Base-by-base conservation (phyloP, 169 alveolate genomes). In the Cryptosporidium andersoni region DNA sequence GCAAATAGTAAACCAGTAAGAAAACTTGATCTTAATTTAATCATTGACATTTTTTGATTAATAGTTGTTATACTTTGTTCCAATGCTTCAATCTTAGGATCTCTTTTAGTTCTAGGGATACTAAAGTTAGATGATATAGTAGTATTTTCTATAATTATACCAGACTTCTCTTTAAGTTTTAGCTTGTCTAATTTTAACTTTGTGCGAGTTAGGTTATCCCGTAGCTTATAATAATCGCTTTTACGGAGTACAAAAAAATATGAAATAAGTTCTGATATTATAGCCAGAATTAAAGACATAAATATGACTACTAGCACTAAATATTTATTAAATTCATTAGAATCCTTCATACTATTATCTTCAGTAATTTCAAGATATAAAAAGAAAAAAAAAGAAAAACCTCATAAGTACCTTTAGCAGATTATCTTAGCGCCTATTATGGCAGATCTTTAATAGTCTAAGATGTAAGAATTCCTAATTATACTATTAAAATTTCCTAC, bases 1-100 rank as follows among this genome's bases (percentile, higher is more conserved):
- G 85, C 85, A 55, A 74, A 74, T 11, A 74, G 62, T 58, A 74
- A 37, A 11, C 85, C 85, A 8, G 60, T 68, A n/a, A 74, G 16
- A 2, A 74, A 45, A 25, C 85, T 51, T n/a, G 85, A 74, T 51
- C 60, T 74, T 68, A 74, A 58, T 51, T 74, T 74, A 3, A 58
- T 58, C 48, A 74, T 58, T 7, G 85, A 74, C 16, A 74, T 58
- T 16, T 60, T 74, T 11, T 74, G 36, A 62, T n/a, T 74, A 25
- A 74, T 16, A 55, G 55, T 74, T 9, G 85, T 47, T 25, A 74
- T 74, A 25, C 74, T 53, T 4, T 62, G 85, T 58, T 74, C 85
- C 2, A 74, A 25, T 9, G 85, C 40, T 25, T 74, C 85, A 58
- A 74, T 58, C 42, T 74, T 74, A 0, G 85, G 85, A 55, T 74